Conservation (phyloP, 306 rosid genomes). For the Begonia fuchsioides region DNA sequence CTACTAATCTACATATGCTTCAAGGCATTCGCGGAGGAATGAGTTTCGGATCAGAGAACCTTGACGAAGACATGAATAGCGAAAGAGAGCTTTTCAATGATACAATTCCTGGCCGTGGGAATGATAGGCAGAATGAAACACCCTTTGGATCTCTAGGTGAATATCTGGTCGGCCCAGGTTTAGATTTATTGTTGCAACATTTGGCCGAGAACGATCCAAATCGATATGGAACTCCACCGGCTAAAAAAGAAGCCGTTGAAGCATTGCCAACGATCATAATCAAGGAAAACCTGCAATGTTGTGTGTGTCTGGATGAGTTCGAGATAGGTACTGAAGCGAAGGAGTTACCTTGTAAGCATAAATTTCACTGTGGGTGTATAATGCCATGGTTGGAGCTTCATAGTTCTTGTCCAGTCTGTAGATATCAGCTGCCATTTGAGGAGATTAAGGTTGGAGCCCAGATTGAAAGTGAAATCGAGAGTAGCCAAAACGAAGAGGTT, state of each 20-base stretch:
- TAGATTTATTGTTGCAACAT: conserved; percentile 63
- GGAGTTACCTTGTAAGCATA: conserved; percentile 81
- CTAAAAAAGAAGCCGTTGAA: conserved; percentile 55
- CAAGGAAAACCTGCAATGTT: conserved; percentile 45
- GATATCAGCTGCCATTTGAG: conserved; percentile 46
- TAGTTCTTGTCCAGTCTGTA: conserved; percentile 77
- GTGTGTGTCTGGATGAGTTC: conserved; percentile 71
- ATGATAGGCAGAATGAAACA: too few species aligned
- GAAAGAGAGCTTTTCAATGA: conserved; percentile 44
- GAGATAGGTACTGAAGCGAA: conserved; percentile 51
- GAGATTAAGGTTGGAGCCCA: conserved; percentile 26
- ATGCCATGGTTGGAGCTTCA: conserved; percentile 80
- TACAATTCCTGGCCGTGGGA: conserved; percentile 39
- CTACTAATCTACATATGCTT: conserved; percentile 55
- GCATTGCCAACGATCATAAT: conserved; percentile 39
- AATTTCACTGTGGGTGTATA: conserved; percentile 50
- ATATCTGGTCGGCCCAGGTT: conserved; percentile 60
- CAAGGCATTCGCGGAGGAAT: conserved; percentile 62
- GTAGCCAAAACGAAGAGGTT: conserved; percentile 12
- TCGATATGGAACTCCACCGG: conserved; percentile 66
- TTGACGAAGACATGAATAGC: conserved; percentile 27
- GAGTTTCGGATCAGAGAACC: conserved; percentile 37
- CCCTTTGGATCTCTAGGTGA: conserved; percentile 64
- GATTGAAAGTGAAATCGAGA: conserved; percentile 18
- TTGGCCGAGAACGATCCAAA: conserved; percentile 79